phyloP scores from a whole-genome alignment of 768 basidiomycete species.

The Cyclocybe aegerita region DNA sequence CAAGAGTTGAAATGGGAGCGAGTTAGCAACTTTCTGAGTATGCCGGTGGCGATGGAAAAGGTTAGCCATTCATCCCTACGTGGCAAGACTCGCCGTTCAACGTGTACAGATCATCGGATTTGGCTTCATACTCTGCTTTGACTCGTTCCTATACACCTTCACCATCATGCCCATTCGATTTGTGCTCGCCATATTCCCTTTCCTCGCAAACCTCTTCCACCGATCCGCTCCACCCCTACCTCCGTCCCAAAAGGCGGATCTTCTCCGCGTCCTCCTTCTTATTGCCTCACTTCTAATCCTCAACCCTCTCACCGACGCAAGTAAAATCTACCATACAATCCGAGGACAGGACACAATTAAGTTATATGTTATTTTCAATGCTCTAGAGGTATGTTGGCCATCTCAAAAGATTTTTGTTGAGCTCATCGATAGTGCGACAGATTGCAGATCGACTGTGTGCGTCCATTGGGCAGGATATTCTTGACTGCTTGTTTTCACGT shows the following conservation, averaged over 20 bases:
- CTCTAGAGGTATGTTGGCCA: constrained; percentile 74
- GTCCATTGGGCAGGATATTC: constrained; percentile 95
- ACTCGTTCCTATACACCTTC: constrained; percentile 97
- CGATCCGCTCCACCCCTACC: constrained; percentile 60
- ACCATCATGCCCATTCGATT: constrained; percentile 95
- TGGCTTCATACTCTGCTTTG: constrained; percentile 90
- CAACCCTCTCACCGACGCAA: constrained; percentile 85
- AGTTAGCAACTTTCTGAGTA: constrained; percentile 92
- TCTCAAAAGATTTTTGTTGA: neutral
- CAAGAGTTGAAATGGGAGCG: constrained; percentile 95
- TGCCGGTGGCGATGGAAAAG: constrained; percentile 93
- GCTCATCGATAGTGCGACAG: constrained; percentile 38
- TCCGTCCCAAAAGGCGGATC: constrained; percentile 89
- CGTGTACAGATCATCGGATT: constrained; percentile 77
- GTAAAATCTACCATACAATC: constrained; percentile 97
- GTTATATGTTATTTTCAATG: constrained; percentile 98
- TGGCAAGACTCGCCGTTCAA: neutral
- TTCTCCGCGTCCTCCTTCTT: constrained; percentile 80
- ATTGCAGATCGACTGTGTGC: constrained; percentile 94
- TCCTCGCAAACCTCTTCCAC: constrained; percentile 49
- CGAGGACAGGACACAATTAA: constrained; percentile 99
- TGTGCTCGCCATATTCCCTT: constrained; percentile 58
- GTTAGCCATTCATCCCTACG: constrained; percentile 37
- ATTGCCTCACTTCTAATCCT: constrained; percentile 72
- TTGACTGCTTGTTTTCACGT: constrained; percentile 94